Base-by-base conservation (phyloP, 176 grass and related monocot species). In the Carex scoparia region DNA sequence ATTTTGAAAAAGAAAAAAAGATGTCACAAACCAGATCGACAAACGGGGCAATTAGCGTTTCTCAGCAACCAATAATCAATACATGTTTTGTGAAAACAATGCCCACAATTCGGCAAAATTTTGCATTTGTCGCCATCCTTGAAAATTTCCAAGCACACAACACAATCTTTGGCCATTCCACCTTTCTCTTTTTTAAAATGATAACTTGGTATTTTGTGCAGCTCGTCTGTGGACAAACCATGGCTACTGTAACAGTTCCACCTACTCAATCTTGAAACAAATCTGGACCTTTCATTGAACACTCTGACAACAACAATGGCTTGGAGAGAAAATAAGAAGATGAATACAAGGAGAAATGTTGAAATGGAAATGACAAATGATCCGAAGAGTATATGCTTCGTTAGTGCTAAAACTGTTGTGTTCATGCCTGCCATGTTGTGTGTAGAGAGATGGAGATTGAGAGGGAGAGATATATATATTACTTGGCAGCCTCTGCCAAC, bases 11-110 rank as follows among this genome's bases (percentile, higher is more conserved):
- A 23, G 13, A 4, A 46, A 49, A 10, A 51, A 51, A 10, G 0
- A 51, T 0, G 1, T 51, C 10, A 80, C 9, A 80, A 56, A 38
- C 28, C 23, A 5, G 77, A 56, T 80, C 77, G 55, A 61, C 77
- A 80, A 35, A 80, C 28, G 14, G 77, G 77, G 14, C 77, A 80
- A 60, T 59, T 80, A 40, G 77, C 77, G 12, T 61, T 80, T 27
- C 8, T 80, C 77, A 61, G 40, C 77, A 80, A 60, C 77, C 77
- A 80, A 61, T 80, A 61, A 80, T 80, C 55, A 16, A 80, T 61
- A 60, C 77, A 80, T 80, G 9, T 5, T 61, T 40, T 61, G 57
- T 80, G 77, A 40, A 80, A 80, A 61, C n/a, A 18, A 61, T 80
- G 77, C 0, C 31, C 54, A 80, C 77, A 80, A 38, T n/a, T 80